These are phyloP conservation scores for Arthrinium puccinioides DNA, from an alignment of 2,329 filamentous ascomycete genomes.

Conservation along the genomic window DNA sequence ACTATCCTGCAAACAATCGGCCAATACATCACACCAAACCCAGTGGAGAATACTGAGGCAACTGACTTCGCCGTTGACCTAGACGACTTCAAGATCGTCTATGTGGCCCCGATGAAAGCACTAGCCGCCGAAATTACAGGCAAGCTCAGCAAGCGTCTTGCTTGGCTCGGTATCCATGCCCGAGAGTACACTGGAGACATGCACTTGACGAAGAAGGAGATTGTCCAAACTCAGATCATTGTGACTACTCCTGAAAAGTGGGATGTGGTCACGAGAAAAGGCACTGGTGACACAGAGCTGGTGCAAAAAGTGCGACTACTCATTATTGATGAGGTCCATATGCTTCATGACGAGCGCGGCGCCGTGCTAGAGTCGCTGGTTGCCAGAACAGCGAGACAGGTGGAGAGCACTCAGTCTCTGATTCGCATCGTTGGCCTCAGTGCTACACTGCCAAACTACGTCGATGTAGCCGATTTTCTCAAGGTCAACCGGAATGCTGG, in stretches of 20 bases:
- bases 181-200: slow-evolving; percentile 97
- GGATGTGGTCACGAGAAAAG: slow-evolving; percentile 97
- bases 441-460: slow-evolving; percentile 90
- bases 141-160: slow-evolving; percentile 83
- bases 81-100: slow-evolving; percentile 96
- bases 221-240: slow-evolving; percentile 93
- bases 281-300: slow-evolving; percentile 92
- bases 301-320: slow-evolving; percentile 94
- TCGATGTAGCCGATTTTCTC: slow-evolving; percentile 94
- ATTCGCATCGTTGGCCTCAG: slow-evolving; percentile 95
- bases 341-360: slow-evolving; percentile 96
- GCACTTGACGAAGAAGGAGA: slow-evolving; percentile 95
- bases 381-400: slow-evolving; percentile 88
- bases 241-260: slow-evolving; percentile 99
- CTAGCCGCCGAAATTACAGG: slow-evolving; percentile 93
- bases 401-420: slow-evolving; percentile 94
- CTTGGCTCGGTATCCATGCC: slow-evolving; percentile 88
- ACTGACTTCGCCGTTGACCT: slow-evolving; percentile 75
- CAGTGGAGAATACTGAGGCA: slow-evolving; percentile 63
- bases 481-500: slow-evolving; percentile 91
- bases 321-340: slow-evolving; percentile 98
- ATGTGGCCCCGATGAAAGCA: slow-evolving; percentile 98
- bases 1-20: slow-evolving; percentile 86
- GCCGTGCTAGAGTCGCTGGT: slow-evolving; percentile 94
- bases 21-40: slow-evolving; percentile 76